Percentiles rank a stretch among this genome's conserved stretches.
Evolutionary conservation across 2,329 filamentous ascomycete species (phyloP).

Genomic region (Fusarium domesticum): DNA sequence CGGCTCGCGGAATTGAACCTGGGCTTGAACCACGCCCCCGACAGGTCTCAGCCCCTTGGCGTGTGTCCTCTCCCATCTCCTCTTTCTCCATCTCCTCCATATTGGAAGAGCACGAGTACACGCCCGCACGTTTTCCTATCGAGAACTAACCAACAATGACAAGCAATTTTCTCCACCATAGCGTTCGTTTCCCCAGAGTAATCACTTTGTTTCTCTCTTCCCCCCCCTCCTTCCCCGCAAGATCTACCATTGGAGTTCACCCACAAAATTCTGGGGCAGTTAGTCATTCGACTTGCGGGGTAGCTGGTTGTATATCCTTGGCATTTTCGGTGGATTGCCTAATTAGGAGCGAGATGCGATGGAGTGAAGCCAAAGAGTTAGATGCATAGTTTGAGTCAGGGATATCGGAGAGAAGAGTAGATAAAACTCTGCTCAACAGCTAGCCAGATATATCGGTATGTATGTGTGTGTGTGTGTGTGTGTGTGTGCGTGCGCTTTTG

Average conservation of each 20-base stretch:
- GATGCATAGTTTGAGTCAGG: neutral
- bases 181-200: neutral
- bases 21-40: too few relatives aligned
- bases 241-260: constrained; percentile 21
- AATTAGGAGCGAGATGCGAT: constrained; percentile 24
- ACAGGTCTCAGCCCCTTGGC: too few relatives aligned
- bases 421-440: neutral
- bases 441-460: neutral
- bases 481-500: neutral
- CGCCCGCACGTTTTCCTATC: too few relatives aligned
- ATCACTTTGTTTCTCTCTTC: neutral
- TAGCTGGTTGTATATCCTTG: constrained; percentile 16
- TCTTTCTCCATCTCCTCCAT: too few relatives aligned
- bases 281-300: constrained; percentile 28
- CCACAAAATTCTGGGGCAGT: constrained; percentile 13
- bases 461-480: neutral
- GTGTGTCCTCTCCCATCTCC: too few relatives aligned
- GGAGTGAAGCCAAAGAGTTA: constrained; percentile 9
- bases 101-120: too few relatives aligned
- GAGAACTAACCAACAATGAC: neutral
- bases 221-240: constrained; percentile 21
- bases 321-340: constrained; percentile 23
- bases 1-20: too few relatives aligned
- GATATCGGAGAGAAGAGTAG: neutral
- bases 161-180: neutral